phyloP scores from a whole-genome alignment of 306 rosid genomes.

The Ormosia emarginata region DNA sequence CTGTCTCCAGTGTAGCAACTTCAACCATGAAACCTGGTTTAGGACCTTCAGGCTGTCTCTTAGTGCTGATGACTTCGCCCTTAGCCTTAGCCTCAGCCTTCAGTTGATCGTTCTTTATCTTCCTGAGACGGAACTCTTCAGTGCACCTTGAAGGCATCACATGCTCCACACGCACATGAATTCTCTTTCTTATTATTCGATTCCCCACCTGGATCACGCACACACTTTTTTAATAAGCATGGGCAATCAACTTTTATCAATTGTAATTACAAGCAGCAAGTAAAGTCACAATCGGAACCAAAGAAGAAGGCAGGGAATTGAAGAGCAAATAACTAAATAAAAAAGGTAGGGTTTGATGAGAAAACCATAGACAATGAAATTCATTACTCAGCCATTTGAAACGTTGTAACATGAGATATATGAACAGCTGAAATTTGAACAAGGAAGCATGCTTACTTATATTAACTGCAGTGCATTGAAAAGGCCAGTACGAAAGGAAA shows the following conservation, averaged over 20 bases:
- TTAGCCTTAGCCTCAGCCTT: constrained; percentile 83
- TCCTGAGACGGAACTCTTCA: constrained; percentile 71
- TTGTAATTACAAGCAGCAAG: not conserved
- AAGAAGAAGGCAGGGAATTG: not conserved
- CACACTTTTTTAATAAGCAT: not conserved
- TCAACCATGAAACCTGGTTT: constrained; percentile 96
- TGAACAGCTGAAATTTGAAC: not conserved
- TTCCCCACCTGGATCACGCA: constrained; percentile 60
- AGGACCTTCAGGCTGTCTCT: constrained; percentile 89
- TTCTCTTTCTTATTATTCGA: constrained; percentile 73
- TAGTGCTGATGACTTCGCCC: constrained; percentile 75
- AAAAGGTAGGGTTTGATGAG: not conserved
- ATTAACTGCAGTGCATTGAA: not conserved
- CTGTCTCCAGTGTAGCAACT: constrained; percentile 83
- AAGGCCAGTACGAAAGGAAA: not conserved
- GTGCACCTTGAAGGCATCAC: constrained; percentile 83
- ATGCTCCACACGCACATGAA: constrained; percentile 93
- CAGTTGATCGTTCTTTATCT: constrained; percentile 62
- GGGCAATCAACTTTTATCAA: not conserved
- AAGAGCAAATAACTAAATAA: not conserved
- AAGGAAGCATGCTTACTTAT: not conserved
- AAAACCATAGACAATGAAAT: not conserved
- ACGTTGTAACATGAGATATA: too few relatives aligned
- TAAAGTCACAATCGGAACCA: not conserved
- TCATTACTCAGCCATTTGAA: not conserved